These are phyloP conservation scores for Plasmodium coatneyi DNA, from an alignment of 169 alveolate species.

Conservation along the genomic window DNA sequence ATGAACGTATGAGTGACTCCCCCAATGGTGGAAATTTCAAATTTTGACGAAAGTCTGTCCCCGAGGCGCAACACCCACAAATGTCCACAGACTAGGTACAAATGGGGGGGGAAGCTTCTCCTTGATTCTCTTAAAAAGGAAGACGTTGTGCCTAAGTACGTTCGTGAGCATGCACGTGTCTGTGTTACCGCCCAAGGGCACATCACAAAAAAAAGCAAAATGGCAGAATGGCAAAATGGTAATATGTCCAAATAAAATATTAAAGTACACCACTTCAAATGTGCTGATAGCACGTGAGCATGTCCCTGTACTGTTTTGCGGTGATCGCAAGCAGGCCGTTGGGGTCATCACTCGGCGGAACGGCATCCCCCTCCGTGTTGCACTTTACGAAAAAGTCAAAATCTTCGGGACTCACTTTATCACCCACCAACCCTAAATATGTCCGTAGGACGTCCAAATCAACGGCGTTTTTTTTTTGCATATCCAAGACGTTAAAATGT, in stretches of 20 bases:
- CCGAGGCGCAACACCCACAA: not conserved
- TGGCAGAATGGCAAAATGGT: not conserved
- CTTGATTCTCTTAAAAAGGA: not conserved
- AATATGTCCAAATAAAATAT: not conserved
- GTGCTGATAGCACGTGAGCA: constrained; percentile 19
- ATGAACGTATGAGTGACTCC: not conserved
- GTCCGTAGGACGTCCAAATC: constrained; percentile 6
- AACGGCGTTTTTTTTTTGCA: constrained; percentile 28
- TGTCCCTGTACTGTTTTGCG: constrained; percentile 10
- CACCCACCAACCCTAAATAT: constrained; percentile 32
- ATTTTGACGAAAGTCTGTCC: not conserved
- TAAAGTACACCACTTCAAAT: not conserved
- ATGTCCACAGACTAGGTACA: not conserved
- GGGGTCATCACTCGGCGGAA: not conserved
- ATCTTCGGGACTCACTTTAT: constrained; percentile 35
- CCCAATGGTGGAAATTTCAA: not conserved
- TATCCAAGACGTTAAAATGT: constrained; percentile 33
- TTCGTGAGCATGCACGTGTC: not conserved
- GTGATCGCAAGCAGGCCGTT: constrained; percentile 2
- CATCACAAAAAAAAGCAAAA: not conserved
- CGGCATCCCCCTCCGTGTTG: not conserved
- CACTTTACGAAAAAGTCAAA: constrained; percentile 24
- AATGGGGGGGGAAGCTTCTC: not conserved
- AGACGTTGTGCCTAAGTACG: not conserved
- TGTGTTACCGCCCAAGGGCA: not conserved